Base-by-base conservation (phyloP, 2,329 filamentous ascomycete genomes). In the Trichophyton simii region DNA sequence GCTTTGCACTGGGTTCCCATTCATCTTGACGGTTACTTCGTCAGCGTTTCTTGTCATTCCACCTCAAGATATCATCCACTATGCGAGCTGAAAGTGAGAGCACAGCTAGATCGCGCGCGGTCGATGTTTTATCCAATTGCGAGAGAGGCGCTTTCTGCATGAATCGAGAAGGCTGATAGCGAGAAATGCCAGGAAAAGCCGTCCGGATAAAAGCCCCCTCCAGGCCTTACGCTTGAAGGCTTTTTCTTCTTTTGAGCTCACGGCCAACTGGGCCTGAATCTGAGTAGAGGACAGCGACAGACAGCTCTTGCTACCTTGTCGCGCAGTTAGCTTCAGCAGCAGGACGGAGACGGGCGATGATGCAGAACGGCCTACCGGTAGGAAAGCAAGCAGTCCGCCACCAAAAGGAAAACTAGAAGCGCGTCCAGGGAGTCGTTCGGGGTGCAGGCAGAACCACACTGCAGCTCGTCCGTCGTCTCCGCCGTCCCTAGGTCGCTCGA, bases 21-120 rank as follows among this genome's bases (percentile, higher is more conserved):
- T 74, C 61, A 69, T 69, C 60, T 67, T 62, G 48, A 70, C 67
- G 62, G 72, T 70, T 36, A 67, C 66, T 59, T 66, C 66, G 59
- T 67, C 65, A 46, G 69, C 67, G 65, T 67, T 68, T 61, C 67
- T 67, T 68, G 74, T 71, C 67, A 61, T 61, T 54, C 55, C 41
- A 58, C 36, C 41, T 18, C 7, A 28, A 36, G 20, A 18, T 36
- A 28, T 52, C 46, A 18, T 34, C 31, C 52, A 34, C 52, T 36
- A 18, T 34, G 25, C 15, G 18, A 34, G n/a, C 52, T 11, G 9
- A 52, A 28, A 25, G 20, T 15, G 25, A 36, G 52, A 55, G 13
- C 8, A 18, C n/a, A 11, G 52, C 15, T 15, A 34, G n/a, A 36
- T 55, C 52, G 31, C 52, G 52, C 52, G 52, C 31, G 18, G 52